Conservation (phyloP, 345 rosid species). For the Odontarrhena argentea region DNA sequence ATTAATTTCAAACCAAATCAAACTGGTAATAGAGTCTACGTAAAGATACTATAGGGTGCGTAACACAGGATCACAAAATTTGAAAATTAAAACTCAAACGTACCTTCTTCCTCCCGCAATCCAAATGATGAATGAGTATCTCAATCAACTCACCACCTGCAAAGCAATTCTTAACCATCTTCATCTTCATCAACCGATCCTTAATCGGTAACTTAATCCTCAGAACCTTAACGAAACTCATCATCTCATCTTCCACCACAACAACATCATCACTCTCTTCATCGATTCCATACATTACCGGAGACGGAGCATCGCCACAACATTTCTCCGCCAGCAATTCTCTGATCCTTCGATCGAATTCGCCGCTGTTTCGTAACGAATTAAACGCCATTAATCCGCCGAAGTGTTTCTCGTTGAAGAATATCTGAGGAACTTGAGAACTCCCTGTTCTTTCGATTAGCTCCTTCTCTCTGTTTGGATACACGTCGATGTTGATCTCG, state of each 20-base stretch:
- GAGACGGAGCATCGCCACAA: conserved; percentile 57
- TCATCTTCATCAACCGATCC: conserved; percentile 87
- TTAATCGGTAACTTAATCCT: conserved; percentile 75
- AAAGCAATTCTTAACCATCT: conserved; percentile 83
- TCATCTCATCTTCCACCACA: conserved; percentile 49
- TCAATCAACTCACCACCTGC: conserved; percentile 78
- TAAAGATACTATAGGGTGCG: conserved; percentile 3
- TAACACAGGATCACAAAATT: conserved; percentile 20
- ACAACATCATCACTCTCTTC: conserved; percentile 52
- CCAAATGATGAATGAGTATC: conserved; percentile 59
- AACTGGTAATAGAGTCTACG: conserved; percentile 8
- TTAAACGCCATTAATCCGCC: conserved; percentile 85
- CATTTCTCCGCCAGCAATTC: conserved; percentile 59
- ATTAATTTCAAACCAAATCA: background rate
- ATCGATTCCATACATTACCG: conserved; percentile 67
- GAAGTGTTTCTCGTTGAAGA: conserved; percentile 76
- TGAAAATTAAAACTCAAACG: conserved; percentile 10
- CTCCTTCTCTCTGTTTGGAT: conserved; percentile 60
- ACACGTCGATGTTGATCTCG: conserved; percentile 89
- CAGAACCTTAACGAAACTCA: conserved; percentile 52
- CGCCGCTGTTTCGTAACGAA: conserved; percentile 72
- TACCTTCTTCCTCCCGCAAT: conserved; percentile 81
- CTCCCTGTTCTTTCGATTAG: conserved; percentile 61
- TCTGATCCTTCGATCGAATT: conserved; percentile 56
- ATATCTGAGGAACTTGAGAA: conserved; percentile 77